Evolutionary conservation across 2,329 filamentous ascomycete species (phyloP).

Genomic region (Beauveria sp.): DNA sequence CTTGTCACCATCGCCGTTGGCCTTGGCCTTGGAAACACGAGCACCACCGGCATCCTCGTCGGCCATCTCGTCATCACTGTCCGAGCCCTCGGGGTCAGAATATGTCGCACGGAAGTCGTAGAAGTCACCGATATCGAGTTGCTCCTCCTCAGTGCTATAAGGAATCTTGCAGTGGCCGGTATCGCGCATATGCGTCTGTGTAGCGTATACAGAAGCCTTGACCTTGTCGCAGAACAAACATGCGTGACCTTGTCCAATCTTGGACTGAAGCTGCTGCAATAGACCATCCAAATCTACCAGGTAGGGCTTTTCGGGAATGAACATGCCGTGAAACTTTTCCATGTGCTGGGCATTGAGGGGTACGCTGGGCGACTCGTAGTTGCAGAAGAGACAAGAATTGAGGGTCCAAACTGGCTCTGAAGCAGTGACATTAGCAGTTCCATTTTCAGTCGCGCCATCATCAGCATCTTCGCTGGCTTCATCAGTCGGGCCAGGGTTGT

Average conservation of each 20-base stretch:
- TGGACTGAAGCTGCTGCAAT: conserved; percentile 68
- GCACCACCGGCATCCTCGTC: conserved; percentile 57
- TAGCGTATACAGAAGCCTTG: conserved; percentile 68
- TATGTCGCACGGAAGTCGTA: conserved; percentile 97
- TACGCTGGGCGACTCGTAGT: conserved; percentile 68
- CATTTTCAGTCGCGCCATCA: conserved; percentile 32
- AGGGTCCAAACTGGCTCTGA: conserved; percentile 35
- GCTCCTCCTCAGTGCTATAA: conserved; percentile 79
- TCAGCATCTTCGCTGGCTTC: conserved; percentile 41
- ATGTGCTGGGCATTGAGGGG: conserved; percentile 80
- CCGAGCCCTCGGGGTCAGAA: conserved; percentile 66
- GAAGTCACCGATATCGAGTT: conserved; percentile 89
- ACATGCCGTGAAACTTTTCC: conserved; percentile 89
- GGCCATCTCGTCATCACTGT: conserved; percentile 43
- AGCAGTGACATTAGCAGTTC: conserved; percentile 23
- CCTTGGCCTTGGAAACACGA: conserved; percentile 44
- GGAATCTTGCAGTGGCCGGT: conserved; percentile 96
- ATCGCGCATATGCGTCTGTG: conserved; percentile 96
- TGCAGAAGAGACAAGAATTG: conserved; percentile 80
- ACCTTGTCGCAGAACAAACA: conserved; percentile 84
- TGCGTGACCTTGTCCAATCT: conserved; percentile 71
- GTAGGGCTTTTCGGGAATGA: conserved; percentile 84
- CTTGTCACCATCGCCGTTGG: conserved; percentile 37
- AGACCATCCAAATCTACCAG: conserved; percentile 77
- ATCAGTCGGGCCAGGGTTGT: conserved; percentile 42